These are phyloP conservation scores for Cymbopogon flexuosus DNA, from an alignment of 202 grass and related monocot genomes.

Conservation along the genomic window DNA sequence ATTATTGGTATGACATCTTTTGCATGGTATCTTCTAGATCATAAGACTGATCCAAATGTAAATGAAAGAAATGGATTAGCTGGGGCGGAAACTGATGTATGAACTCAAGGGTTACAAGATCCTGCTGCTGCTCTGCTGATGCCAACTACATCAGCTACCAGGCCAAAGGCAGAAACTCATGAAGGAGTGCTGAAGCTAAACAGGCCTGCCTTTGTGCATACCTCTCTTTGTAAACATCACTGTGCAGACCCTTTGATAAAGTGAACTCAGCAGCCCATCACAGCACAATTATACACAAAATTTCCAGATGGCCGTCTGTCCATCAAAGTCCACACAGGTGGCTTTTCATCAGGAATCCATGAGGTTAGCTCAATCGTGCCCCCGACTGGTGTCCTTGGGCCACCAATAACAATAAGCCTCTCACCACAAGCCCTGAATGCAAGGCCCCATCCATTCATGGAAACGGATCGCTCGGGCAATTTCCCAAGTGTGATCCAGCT, in stretches of 20 bases:
- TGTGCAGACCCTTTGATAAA: background rate
- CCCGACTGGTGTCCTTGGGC: constrained; percentile 45
- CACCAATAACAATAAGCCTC: constrained; percentile 74
- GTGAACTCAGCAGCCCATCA: constrained; percentile 84
- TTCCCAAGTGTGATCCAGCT: constrained; percentile 61
- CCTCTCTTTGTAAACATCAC: constrained; percentile 25
- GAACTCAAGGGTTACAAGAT: constrained; percentile 38
- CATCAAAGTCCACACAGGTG: constrained; percentile 64
- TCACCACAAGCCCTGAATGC: constrained; percentile 80
- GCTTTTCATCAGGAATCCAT: constrained; percentile 55
- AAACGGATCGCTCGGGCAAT: constrained; percentile 58
- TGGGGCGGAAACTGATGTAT: constrained; percentile 17
- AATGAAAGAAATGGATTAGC: constrained; percentile 47
- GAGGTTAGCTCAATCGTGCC: constrained; percentile 74
- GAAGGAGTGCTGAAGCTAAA: constrained; percentile 24
- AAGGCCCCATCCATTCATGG: constrained; percentile 83
- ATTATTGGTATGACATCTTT: constrained; percentile 38
- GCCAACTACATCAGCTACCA: constrained; percentile 37
- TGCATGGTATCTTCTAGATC: constrained; percentile 39
- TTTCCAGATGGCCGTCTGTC: constrained; percentile 51
- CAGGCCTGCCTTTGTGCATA: constrained; percentile 31
- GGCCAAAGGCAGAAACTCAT: constrained; percentile 13
- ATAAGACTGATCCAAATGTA: constrained; percentile 31
- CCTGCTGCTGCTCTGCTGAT: constrained; percentile 31
- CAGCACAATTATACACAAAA: constrained; percentile 97